A percentile compares a stretch with the other conserved stretches of the same genome.
Conservation (phyloP, 2,329 filamentous ascomycete species). For the Uncinocarpus reesii region DNA sequence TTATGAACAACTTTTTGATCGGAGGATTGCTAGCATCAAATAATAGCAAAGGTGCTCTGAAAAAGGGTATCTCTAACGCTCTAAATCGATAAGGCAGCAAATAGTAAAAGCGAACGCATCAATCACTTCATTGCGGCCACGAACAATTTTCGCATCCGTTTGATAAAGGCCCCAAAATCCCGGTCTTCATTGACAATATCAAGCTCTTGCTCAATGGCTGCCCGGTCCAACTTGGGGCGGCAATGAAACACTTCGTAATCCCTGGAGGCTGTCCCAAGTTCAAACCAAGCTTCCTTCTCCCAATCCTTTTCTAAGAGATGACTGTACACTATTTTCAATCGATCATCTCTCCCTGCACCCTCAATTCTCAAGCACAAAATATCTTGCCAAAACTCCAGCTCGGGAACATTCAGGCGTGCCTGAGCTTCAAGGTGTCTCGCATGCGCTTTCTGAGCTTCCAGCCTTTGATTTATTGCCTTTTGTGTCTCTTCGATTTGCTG, state of each 20-base stretch:
- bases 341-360: conserved; percentile 71
- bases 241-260: conserved; percentile 79
- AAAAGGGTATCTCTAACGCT: not conserved
- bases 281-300: conserved; percentile 87
- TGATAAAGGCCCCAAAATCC: conserved; percentile 51
- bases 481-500: conserved; percentile 45
- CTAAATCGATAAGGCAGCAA: not conserved
- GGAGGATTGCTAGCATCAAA: no score
- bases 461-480: conserved; percentile 36
- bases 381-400: conserved; percentile 91
- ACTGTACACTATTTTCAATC: conserved; percentile 80
- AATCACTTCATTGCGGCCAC: conserved; percentile 44
- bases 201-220: conserved; percentile 46
- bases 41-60: not conserved
- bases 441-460: conserved; percentile 39
- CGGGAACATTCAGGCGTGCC: conserved; percentile 77
- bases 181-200: conserved; percentile 50
- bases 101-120: not conserved
- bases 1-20: not conserved
- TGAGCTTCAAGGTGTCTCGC: conserved; percentile 70
- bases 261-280: conserved; percentile 66
- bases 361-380: conserved; percentile 84
- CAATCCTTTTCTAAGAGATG: conserved; percentile 79
- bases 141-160: conserved; percentile 53
- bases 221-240: conserved; percentile 54